phyloP scores from a whole-genome alignment of 768 basidiomycete genomes.

The Leccinum olivaceopallidum region DNA sequence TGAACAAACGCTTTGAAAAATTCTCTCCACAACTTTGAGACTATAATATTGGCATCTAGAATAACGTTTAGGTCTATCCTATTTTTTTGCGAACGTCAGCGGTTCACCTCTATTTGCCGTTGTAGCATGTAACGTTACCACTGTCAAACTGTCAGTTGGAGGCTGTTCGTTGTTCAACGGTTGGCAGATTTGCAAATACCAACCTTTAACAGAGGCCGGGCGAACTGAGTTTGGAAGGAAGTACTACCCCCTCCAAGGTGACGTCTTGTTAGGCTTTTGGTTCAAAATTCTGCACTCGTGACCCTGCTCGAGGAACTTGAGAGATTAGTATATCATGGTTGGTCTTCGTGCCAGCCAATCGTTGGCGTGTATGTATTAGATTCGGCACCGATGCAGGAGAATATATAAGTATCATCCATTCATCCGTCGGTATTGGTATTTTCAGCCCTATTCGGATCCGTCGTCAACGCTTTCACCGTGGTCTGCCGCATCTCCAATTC shows the following conservation, averaged over 20 bases:
- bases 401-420: neutral
- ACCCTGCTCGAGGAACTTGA: neutral
- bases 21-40: too few species aligned
- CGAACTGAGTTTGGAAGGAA: neutral
- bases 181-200: neutral
- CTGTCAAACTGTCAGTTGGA: neutral
- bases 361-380: neutral
- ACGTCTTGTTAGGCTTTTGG: too few species aligned
- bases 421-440: neutral
- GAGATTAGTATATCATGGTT: too few species aligned
- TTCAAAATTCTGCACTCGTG: neutral
- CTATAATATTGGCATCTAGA: neutral
- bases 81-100: neutral
- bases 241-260: neutral
- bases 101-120: too few species aligned
- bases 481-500: neutral
- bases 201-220: neutral
- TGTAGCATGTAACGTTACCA: neutral
- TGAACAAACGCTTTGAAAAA: too few species aligned
- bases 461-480: neutral
- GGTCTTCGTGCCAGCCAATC: neutral
- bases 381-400: neutral
- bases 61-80: neutral
- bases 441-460: neutral
- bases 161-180: neutral